Evolutionary conservation across 768 basidiomycete genomes (phyloP).

Genomic region (Fomitopsis pulvina): DNA sequence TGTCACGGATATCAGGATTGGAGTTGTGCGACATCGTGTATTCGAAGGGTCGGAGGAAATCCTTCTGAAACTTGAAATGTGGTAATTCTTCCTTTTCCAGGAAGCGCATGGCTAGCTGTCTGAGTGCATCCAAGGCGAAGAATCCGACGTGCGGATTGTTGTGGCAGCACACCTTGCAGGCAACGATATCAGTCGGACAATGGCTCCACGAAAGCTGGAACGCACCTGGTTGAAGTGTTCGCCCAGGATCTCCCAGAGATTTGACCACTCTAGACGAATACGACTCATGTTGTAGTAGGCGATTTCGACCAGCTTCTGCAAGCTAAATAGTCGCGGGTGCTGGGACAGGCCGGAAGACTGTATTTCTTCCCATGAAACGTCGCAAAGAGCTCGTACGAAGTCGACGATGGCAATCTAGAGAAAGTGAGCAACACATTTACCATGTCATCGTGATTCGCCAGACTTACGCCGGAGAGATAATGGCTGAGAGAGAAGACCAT

Average conservation of each 20-base stretch:
- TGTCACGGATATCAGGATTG: constrained; percentile 92
- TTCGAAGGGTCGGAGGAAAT: constrained; percentile 97
- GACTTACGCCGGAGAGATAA: constrained; percentile 87
- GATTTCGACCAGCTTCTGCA: constrained; percentile 97
- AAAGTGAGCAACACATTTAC: not conserved
- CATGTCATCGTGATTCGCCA: not conserved
- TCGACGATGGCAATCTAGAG: constrained; percentile 90
- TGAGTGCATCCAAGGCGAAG: constrained; percentile 93
- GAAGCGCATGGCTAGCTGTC: constrained; percentile 97
- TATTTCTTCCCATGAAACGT: constrained; percentile 99
- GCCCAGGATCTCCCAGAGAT: constrained; percentile 95
- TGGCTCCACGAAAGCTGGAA: constrained; percentile 9
- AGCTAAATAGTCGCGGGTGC: constrained; percentile 90
- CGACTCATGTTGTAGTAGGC: constrained; percentile 99
- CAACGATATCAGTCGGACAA: constrained; percentile 5
- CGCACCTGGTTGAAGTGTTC: constrained; percentile 95
- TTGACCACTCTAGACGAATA: constrained; percentile 97
- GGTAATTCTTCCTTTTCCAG: constrained; percentile 97
- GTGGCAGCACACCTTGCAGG: constrained; percentile 87
- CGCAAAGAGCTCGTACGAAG: constrained; percentile 92
- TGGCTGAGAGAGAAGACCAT: constrained; percentile 98
- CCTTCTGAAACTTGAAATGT: constrained; percentile 99
- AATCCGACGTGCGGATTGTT: constrained; percentile 95
- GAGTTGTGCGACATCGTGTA: constrained; percentile 96
- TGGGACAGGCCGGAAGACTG: constrained; percentile 94